Base-by-base conservation (phyloP, 2,329 filamentous ascomycete species). In the Cladosporium sp. region DNA sequence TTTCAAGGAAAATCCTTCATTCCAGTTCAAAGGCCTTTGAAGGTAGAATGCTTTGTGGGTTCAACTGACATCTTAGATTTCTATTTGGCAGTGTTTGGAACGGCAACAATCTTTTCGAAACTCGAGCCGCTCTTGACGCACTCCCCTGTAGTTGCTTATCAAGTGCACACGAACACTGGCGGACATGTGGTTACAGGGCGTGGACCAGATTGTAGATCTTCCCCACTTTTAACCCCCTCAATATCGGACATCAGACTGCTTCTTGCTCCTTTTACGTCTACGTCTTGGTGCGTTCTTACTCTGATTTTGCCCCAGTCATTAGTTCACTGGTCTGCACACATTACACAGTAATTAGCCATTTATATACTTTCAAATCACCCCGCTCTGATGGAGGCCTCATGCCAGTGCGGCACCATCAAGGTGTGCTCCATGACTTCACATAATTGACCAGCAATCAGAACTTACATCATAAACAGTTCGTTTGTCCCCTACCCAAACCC, bases 351-450 rank as follows among this genome's bases (percentile, higher is more conserved):
- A 5, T n/a, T 46, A 13, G 21, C 18, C 7, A 13, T 8, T 21
- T 5, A 46, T 46, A 21, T 5, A n/a, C 10, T 13, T 13, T 43
- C 39, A n/a, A 21, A 21, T 8, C 39, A 13, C 21, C n/a, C 11
- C 39, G 7, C 4, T 13, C n/a, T 18, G 0, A 67, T 66, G 65
- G 65, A 66, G 28, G 60, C 51, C 32, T 56, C 49, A 25, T 66
- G 65, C 54, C 65, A 66, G 56, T 66, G 65, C 48, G 65, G 65
- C 43, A 51, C 10, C 21, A 64, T 66, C 30, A 36, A 48, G 30
- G 59, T 62, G 16, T 6, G 51, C 28, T 34, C 30, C 21, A 18
- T 11, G 21, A 26, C 21, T 25, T 21, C 8, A 14, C 8, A 18
- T 5, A 5, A 30, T 30, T 54, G 14, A 26, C 21, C 21, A 16